Evolutionary conservation across 257 asterid genomes (phyloP).

Genomic region (Plantago major): DNA sequence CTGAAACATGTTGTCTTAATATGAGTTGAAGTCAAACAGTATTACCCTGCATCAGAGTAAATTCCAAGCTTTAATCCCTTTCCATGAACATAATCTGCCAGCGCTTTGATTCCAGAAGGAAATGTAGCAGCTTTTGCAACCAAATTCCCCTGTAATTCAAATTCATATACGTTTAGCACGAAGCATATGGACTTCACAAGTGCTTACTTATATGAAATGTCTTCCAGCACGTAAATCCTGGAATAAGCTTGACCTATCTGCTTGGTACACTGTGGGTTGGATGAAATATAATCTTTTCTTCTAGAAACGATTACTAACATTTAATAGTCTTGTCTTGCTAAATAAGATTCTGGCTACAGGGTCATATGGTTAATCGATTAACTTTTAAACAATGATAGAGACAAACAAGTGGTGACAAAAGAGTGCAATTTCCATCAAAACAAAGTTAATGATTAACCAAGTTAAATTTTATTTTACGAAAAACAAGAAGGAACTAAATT

Average conservation of each 20-base stretch:
- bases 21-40: not conserved
- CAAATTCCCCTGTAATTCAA: conserved; percentile 52
- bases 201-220: no score
- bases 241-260: no score
- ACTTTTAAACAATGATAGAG: not conserved
- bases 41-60: conserved; percentile 87
- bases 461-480: no score
- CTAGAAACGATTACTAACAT: not conserved
- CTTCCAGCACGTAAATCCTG: no score
- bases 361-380: not conserved
- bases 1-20: not conserved
- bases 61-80: conserved; percentile 87
- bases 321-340: not conserved
- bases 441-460: no score
- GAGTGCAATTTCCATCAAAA: not conserved
- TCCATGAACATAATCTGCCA: conserved; percentile 81
- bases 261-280: no score
- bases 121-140: conserved; percentile 61
- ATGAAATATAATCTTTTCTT: not conserved
- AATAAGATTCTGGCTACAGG: not conserved
- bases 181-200: conserved; percentile 12
- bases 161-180: not conserved
- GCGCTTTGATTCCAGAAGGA: conserved; percentile 86
- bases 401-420: conserved; percentile 1
- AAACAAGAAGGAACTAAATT: no score